A percentile compares a stretch with the other conserved stretches of the same genome.
phyloP scores from a whole-genome alignment of 1,284 basidiomycete species.

The Exobasidium rhododendri region DNA sequence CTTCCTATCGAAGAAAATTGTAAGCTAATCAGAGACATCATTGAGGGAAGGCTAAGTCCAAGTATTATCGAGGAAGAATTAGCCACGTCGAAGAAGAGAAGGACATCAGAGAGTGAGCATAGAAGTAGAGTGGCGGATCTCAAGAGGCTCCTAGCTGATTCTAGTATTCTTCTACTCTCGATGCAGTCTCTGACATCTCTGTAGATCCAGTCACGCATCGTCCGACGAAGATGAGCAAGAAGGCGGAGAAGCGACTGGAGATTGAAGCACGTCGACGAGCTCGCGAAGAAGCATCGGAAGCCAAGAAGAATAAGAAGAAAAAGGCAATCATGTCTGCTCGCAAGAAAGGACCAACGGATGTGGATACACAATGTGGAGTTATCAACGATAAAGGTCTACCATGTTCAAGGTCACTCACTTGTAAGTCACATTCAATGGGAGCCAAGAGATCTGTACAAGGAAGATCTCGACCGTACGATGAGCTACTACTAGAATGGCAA shows the following conservation, averaged over 20 bases:
- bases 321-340: not conserved
- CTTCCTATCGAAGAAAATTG: constrained; percentile 41
- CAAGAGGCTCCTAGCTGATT: too few species aligned
- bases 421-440: constrained; percentile 97
- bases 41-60: constrained; percentile 35
- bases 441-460: constrained; percentile 88
- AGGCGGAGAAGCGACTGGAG: constrained; percentile 19
- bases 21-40: constrained; percentile 35
- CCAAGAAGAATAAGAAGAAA: constrained; percentile 27
- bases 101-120: constrained; percentile 30
- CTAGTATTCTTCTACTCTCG: too few species aligned
- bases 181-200: constrained; percentile 6
- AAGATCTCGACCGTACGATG: constrained; percentile 79
- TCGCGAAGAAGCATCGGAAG: constrained; percentile 11
- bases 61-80: constrained; percentile 36
- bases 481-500: constrained; percentile 78
- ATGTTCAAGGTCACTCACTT: constrained; percentile 93
- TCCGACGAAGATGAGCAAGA: constrained; percentile 13
- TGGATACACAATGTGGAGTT: constrained; percentile 92
- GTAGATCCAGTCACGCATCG: not conserved
- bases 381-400: constrained; percentile 92
- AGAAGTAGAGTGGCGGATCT: too few species aligned
- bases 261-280: constrained; percentile 21
- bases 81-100: constrained; percentile 22
- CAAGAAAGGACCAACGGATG: constrained; percentile 59